Conservation (phyloP, 1,284 basidiomycete genomes). For the Melampsora larici-populina region DNA sequence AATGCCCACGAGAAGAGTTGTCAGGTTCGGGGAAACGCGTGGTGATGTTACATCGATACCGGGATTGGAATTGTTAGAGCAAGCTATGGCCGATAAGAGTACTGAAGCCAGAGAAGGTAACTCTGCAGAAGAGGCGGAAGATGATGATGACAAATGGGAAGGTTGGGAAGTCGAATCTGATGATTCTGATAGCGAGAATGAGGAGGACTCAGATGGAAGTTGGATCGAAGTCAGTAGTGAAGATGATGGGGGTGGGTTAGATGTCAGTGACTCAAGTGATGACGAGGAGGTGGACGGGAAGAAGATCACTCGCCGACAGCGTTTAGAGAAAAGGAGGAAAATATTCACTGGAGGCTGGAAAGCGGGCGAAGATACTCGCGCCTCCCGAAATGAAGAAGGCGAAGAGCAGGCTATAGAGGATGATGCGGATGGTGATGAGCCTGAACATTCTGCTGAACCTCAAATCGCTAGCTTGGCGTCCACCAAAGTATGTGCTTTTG, state of each 20-base stretch:
- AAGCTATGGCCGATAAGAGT: constrained; percentile 70
- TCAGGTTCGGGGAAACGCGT: constrained; percentile 59
- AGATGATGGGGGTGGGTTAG: constrained; percentile 61
- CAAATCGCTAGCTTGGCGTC: constrained; percentile 21
- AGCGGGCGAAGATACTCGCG: constrained; percentile 34
- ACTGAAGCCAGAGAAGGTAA: constrained; percentile 63
- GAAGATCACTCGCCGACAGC: not conserved
- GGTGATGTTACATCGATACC: constrained; percentile 75
- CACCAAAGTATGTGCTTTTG: constrained; percentile 22
- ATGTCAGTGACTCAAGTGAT: constrained; percentile 81
- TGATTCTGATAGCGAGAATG: constrained; percentile 55
- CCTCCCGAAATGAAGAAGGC: constrained; percentile 45
- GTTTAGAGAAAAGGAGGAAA: constrained; percentile 43
- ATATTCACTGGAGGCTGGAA: constrained; percentile 32
- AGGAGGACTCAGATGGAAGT: constrained; percentile 61
- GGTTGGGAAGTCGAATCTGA: constrained; percentile 83
- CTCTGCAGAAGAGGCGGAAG: constrained; percentile 58
- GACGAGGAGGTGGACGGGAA: constrained; percentile 59
- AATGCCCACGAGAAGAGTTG: constrained; percentile 38
- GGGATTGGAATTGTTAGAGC: constrained; percentile 78
- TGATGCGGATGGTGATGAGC: not conserved
- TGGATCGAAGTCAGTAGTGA: constrained; percentile 85
- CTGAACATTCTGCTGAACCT: not conserved
- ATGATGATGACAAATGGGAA: constrained; percentile 64
- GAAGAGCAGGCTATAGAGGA: constrained; percentile 46